phyloP scores from a whole-genome alignment of 139 green algal genomes.

The Chlamydomonas sphaeroides region DNA sequence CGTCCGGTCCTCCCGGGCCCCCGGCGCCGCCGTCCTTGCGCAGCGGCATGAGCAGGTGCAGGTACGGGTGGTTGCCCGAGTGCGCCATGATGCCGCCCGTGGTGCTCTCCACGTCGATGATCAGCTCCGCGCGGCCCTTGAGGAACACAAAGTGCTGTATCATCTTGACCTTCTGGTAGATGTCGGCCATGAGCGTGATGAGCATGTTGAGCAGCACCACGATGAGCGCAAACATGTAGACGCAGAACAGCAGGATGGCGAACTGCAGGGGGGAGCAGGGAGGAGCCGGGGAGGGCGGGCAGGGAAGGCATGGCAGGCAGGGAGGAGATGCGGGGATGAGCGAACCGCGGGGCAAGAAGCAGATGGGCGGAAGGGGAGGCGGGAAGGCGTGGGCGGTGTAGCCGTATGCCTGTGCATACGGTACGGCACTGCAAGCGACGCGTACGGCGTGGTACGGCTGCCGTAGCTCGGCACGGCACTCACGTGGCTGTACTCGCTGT shows the following conservation, averaged over 20 bases:
- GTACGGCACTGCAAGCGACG: too few species aligned
- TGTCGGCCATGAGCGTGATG: conserved; percentile 59
- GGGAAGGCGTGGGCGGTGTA: too few species aligned
- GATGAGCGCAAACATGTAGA: conserved; percentile 54
- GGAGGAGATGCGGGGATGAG: too few species aligned
- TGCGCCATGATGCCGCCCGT: not conserved
- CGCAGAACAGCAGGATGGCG: conserved; percentile 46
- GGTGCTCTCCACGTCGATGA: conserved; percentile 48
- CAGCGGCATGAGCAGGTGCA: conserved; percentile 43
- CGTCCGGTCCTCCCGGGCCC: not conserved
- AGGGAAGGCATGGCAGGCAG: not conserved
- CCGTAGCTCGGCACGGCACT: too few species aligned
- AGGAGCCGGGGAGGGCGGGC: too few species aligned
- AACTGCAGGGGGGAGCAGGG: conserved; percentile 17
- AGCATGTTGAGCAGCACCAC: conserved; percentile 62
- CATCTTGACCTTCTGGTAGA: conserved; percentile 43
- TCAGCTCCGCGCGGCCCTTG: conserved; percentile 48
- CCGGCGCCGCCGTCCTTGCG: conserved; percentile 5
- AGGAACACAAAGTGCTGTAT: conserved; percentile 47
- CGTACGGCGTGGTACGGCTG: too few species aligned
- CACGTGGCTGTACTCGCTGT: conserved; percentile 9
- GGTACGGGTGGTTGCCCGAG: conserved; percentile 20
- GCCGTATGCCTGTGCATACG: too few species aligned
- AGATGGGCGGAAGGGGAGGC: too few species aligned
- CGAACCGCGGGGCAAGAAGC: not conserved